phyloP scores from a whole-genome alignment of 305 asterid species.

The Fraxinus angustifolia region DNA sequence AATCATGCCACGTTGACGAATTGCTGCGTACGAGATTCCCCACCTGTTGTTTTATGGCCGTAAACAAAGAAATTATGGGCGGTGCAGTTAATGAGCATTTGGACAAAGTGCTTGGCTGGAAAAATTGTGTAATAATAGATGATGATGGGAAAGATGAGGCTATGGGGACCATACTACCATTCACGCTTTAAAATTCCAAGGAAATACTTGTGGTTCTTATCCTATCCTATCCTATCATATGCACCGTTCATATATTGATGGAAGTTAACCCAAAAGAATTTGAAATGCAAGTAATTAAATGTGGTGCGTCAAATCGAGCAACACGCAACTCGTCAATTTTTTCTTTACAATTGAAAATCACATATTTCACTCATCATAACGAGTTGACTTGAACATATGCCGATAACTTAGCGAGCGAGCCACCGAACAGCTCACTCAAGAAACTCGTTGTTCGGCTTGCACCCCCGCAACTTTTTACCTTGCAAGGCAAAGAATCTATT shows the following conservation, averaged over 20 bases:
- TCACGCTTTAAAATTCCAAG: background rate
- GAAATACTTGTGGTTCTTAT: slow-evolving; percentile 17
- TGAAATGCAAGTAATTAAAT: too few relatives aligned
- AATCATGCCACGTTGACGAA: background rate
- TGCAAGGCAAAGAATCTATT: background rate
- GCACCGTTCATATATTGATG: background rate
- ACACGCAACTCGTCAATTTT: background rate
- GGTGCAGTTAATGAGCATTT: background rate
- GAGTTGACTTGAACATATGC: background rate
- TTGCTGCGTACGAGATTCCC: background rate
- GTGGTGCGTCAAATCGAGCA: background rate
- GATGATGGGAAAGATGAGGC: background rate
- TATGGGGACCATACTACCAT: background rate
- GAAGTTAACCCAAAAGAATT: background rate
- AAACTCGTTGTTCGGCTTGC: background rate
- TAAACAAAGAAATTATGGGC: background rate
- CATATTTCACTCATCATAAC: too few relatives aligned
- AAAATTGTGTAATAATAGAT: background rate
- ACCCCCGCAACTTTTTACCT: background rate
- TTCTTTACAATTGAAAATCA: background rate
- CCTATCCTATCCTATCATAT: background rate
- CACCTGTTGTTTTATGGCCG: background rate
- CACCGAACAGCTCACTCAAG: background rate
- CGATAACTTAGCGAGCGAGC: background rate
- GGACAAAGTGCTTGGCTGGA: background rate